Conservation (phyloP, 2,329 filamentous ascomycete species). For the Periconia sp. region DNA sequence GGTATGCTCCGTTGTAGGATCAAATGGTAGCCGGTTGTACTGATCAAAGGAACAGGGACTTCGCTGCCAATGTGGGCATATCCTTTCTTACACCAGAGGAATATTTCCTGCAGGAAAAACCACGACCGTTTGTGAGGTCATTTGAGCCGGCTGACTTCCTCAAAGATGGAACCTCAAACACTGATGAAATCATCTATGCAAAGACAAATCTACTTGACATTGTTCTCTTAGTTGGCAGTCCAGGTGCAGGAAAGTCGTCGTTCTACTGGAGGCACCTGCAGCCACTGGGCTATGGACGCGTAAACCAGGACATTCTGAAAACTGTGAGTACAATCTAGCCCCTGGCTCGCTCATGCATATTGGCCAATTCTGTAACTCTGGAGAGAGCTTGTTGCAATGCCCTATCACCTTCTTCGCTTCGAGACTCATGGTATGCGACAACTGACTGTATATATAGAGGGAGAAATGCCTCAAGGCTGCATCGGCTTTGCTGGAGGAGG, state of each 20-base stretch:
- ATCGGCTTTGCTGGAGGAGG: slow-evolving; percentile 62
- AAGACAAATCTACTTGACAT: slow-evolving; percentile 71
- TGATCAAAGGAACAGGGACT: slow-evolving; percentile 52
- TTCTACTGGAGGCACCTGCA: slow-evolving; percentile 81
- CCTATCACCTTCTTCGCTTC: background rate
- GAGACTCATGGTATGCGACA: background rate
- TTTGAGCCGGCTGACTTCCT: slow-evolving; percentile 66
- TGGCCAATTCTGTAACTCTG: background rate
- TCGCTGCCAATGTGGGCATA: slow-evolving; percentile 83
- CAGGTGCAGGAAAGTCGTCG: slow-evolving; percentile 87
- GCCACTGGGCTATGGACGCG: slow-evolving; percentile 75
- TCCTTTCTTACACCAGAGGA: slow-evolving; percentile 86
- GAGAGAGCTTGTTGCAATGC: background rate
- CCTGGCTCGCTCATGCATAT: slow-evolving; percentile 4
- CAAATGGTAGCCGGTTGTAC: slow-evolving; percentile 8
- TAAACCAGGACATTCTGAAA: slow-evolving; percentile 91
- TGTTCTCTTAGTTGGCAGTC: slow-evolving; percentile 84
- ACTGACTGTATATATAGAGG: slow-evolving; percentile 46
- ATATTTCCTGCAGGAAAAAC: slow-evolving; percentile 73
- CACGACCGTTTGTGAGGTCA: slow-evolving; percentile 65
- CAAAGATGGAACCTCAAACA: slow-evolving; percentile 3
- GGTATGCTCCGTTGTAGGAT: slow-evolving; percentile 42
- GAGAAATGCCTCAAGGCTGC: slow-evolving; percentile 72
- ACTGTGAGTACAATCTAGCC: slow-evolving; percentile 50
- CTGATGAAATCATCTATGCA: slow-evolving; percentile 24